These are phyloP conservation scores for Leptomonas pyrrhocoris DNA, from an alignment of 208 protist species.

Conservation along the genomic window DNA sequence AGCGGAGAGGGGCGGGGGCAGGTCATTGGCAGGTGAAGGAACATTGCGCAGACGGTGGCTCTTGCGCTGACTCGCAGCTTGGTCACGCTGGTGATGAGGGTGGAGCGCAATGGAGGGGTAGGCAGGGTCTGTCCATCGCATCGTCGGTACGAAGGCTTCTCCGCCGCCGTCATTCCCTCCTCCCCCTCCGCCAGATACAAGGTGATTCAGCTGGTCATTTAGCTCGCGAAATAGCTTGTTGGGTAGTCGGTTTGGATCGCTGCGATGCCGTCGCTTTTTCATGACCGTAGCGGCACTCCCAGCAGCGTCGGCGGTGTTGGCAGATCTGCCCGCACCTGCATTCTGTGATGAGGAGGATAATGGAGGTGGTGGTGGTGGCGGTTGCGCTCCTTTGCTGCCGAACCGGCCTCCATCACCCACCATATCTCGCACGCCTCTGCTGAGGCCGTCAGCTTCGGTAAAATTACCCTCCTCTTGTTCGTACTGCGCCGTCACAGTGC, in stretches of 20 bases:
- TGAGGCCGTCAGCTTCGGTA: background rate
- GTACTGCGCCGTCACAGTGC: too few relatives aligned
- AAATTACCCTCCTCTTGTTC: too few relatives aligned
- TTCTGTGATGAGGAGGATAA: too few relatives aligned
- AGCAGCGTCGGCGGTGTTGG: background rate
- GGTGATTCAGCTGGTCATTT: slow-evolving; percentile 22
- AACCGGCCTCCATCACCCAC: background rate
- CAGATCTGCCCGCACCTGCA: background rate
- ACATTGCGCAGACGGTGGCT: background rate
- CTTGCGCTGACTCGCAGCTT: background rate
- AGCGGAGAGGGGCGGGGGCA: slow-evolving; percentile 18
- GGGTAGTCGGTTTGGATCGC: slow-evolving; percentile 28
- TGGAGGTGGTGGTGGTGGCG: too few relatives aligned
- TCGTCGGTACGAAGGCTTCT: slow-evolving; percentile 24
- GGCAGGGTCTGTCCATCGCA: slow-evolving; percentile 10
- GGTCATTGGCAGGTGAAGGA: background rate
- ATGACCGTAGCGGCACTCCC: background rate
- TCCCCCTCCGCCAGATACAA: background rate
- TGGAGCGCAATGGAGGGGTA: background rate
- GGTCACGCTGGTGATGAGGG: slow-evolving; percentile 1
- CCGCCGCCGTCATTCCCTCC: background rate
- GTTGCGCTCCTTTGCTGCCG: background rate
- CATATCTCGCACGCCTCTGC: background rate
- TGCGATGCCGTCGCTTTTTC: slow-evolving; percentile 9
- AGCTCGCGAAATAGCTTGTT: slow-evolving; percentile 39